A percentile compares a stretch with the other conserved stretches of the same genome.
Evolutionary conservation across 352 stramenopile species (phyloP).

Genomic region (Phytopythium chamaehyphon): DNA sequence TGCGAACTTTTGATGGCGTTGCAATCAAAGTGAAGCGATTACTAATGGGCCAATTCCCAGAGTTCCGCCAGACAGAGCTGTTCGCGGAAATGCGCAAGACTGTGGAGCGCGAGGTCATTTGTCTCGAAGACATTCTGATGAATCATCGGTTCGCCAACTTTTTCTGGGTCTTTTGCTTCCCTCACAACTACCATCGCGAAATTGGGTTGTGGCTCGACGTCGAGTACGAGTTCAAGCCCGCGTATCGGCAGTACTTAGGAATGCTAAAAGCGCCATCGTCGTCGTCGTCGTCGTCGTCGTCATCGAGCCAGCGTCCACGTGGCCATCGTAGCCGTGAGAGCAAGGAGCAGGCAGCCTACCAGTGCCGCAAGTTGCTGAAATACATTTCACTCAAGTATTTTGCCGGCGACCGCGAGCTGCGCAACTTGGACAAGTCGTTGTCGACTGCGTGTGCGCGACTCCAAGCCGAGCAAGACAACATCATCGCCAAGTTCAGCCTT

Average conservation of each 20-base stretch:
- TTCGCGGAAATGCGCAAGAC: slow-evolving; percentile 79
- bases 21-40: slow-evolving; percentile 75
- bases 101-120: slow-evolving; percentile 77
- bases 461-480: slow-evolving; percentile 78
- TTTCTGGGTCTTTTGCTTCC: slow-evolving; percentile 88
- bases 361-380: slow-evolving; percentile 66
- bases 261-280: slow-evolving; percentile 40
- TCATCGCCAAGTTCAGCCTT: slow-evolving; percentile 81
- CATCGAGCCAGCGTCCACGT: slow-evolving; percentile 16
- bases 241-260: slow-evolving; percentile 64
- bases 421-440: slow-evolving; percentile 61
- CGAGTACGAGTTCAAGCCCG: slow-evolving; percentile 86
- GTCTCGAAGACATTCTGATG: slow-evolving; percentile 82
- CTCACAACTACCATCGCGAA: slow-evolving; percentile 85
- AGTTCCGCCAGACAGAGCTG: slow-evolving; percentile 77
- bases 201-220: slow-evolving; percentile 84
- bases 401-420: slow-evolving; percentile 68
- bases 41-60: slow-evolving; percentile 74
- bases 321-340: slow-evolving; percentile 34
- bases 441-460: slow-evolving; percentile 56
- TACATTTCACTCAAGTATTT: slow-evolving; percentile 88
- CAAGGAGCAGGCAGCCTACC: slow-evolving; percentile 55
- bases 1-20: slow-evolving; percentile 77
- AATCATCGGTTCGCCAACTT: slow-evolving; percentile 87
- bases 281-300: slow-evolving; percentile 14